A percentile compares a stretch with the other conserved stretches of the same genome.
Evolutionary conservation across 768 basidiomycete genomes (phyloP).

Genomic region (Russula foetens): DNA sequence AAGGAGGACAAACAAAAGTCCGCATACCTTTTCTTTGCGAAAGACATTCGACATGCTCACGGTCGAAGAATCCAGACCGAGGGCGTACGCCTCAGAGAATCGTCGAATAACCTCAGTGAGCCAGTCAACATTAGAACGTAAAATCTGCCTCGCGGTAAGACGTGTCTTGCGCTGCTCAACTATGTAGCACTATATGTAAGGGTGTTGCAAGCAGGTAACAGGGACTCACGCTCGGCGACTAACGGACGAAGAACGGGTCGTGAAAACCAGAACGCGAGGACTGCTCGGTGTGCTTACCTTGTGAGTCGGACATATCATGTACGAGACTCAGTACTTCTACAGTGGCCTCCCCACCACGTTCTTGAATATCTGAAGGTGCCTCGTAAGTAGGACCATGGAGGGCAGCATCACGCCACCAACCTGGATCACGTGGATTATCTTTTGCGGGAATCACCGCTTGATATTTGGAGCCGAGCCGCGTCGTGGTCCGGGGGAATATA

Average conservation of each 20-base stretch:
- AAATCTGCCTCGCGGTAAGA: conserved; percentile 44
- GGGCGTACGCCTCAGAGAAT: conserved; percentile 59
- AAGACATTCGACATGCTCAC: conserved; percentile 56
- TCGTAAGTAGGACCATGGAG: too few species aligned
- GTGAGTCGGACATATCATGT: conserved; percentile 52
- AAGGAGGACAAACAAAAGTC: not conserved
- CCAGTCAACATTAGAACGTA: conserved; percentile 69
- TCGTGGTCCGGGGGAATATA: conserved; percentile 90
- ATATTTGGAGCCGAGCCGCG: conserved; percentile 82
- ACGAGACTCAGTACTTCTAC: conserved; percentile 64
- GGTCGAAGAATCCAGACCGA: conserved; percentile 46
- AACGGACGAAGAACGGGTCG: conserved; percentile 14
- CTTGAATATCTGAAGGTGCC: conserved; percentile 30
- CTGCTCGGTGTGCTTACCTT: conserved; percentile 38
- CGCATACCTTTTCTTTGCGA: conserved; percentile 55
- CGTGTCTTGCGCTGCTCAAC: conserved; percentile 59
- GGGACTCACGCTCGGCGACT: conserved; percentile 51
- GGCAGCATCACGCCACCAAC: too few species aligned
- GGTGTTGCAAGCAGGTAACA: not conserved
- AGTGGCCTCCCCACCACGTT: conserved; percentile 64
- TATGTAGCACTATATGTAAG: conserved; percentile 24
- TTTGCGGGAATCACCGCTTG: conserved; percentile 52
- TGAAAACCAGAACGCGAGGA: conserved; percentile 11
- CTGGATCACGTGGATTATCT: conserved; percentile 27
- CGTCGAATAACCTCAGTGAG: conserved; percentile 67